A percentile compares a stretch with the other conserved stretches of the same genome.
These are phyloP conservation scores for Magnusiomyces sp. DNA, from an alignment of 1,139 yeast genomes.

Conservation along the genomic window DNA sequence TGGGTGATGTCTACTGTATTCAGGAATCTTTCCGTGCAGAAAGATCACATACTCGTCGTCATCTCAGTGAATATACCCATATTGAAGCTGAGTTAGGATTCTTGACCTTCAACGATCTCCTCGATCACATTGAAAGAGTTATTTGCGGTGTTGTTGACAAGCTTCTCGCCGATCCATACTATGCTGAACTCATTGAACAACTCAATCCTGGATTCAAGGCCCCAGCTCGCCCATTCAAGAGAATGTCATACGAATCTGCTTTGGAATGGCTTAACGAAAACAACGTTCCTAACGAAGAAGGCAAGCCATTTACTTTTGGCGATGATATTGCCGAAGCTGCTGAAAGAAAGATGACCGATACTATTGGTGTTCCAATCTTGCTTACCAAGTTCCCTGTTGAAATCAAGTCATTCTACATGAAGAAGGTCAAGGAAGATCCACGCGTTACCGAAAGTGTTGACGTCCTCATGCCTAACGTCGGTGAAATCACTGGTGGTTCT, in stretches of 20 bases:
- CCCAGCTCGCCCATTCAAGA: constrained; percentile 78
- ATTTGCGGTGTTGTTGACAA: constrained; percentile 62
- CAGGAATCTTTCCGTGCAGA: constrained; percentile 99
- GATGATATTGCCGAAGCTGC: constrained; percentile 99
- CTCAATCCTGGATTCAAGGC: constrained; percentile 85
- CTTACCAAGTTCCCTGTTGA: constrained; percentile 93
- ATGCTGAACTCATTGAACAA: constrained; percentile 82
- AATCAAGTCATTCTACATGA: constrained; percentile 97
- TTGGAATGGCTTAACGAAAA: constrained; percentile 95
- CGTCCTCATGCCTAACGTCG: constrained; percentile 97
- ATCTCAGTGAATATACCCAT: constrained; percentile 93
- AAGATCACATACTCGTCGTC: constrained; percentile 98
- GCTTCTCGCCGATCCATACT: constrained; percentile 80
- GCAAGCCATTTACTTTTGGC: constrained; percentile 86
- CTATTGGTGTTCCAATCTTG: constrained; percentile 84
- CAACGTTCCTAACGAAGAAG: constrained; percentile 89
- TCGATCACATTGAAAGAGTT: constrained; percentile 74
- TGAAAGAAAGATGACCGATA: constrained; percentile 96
- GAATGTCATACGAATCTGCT: constrained; percentile 88
- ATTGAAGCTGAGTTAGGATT: constrained; percentile 92
- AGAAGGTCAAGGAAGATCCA: constrained; percentile 79
- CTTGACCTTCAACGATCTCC: constrained; percentile 75
- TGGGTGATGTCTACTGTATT: constrained; percentile 94
- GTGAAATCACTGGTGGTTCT: constrained; percentile 97
- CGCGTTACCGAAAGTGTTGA: constrained; percentile 97